Percentiles rank a stretch among this genome's conserved stretches.
Conservation (phyloP, 352 stramenopile species). For the Phytophthora sp. region DNA sequence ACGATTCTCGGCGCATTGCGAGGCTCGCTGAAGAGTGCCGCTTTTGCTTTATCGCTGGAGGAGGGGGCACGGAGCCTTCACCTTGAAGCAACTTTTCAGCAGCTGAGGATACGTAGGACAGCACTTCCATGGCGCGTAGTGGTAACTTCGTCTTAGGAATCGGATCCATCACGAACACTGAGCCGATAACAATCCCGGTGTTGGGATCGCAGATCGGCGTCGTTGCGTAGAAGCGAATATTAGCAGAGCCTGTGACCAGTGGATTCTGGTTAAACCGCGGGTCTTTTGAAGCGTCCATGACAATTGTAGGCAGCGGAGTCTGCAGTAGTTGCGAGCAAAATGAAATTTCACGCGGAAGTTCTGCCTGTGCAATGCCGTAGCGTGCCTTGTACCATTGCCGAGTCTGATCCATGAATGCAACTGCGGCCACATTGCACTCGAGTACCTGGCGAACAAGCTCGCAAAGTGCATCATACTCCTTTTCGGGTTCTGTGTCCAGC, state of each 20-base stretch:
- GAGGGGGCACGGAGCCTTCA: conserved; percentile 5
- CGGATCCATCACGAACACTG: conserved; percentile 85
- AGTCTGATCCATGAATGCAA: conserved; percentile 66
- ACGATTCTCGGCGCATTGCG: conserved; percentile 24
- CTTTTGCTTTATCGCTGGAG: conserved; percentile 30
- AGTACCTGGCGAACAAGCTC: conserved; percentile 68
- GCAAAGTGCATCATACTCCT: conserved; percentile 81
- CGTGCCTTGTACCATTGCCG: conserved; percentile 80
- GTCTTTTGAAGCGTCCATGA: conserved; percentile 88
- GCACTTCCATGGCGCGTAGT: conserved; percentile 60
- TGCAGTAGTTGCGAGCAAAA: conserved; percentile 70
- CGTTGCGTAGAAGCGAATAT: conserved; percentile 94
- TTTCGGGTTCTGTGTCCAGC: conserved; percentile 45
- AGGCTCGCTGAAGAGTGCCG: conserved; percentile 22
- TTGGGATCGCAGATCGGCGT: conserved; percentile 69
- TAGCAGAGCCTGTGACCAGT: conserved; percentile 85
- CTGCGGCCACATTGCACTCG: conserved; percentile 62
- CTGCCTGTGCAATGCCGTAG: conserved; percentile 67
- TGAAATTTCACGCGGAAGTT: conserved; percentile 64
- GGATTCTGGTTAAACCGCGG: conserved; percentile 84
- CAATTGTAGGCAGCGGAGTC: conserved; percentile 56
- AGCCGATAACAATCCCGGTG: conserved; percentile 66
- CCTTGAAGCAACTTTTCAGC: conserved; percentile 59
- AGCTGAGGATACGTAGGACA: conserved; percentile 65
- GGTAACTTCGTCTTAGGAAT: conserved; percentile 57